A percentile compares a stretch with the other conserved stretches of the same genome.
Evolutionary conservation across 1,284 basidiomycete genomes (phyloP).

Genomic region (Bondarzewia mesenterica): DNA sequence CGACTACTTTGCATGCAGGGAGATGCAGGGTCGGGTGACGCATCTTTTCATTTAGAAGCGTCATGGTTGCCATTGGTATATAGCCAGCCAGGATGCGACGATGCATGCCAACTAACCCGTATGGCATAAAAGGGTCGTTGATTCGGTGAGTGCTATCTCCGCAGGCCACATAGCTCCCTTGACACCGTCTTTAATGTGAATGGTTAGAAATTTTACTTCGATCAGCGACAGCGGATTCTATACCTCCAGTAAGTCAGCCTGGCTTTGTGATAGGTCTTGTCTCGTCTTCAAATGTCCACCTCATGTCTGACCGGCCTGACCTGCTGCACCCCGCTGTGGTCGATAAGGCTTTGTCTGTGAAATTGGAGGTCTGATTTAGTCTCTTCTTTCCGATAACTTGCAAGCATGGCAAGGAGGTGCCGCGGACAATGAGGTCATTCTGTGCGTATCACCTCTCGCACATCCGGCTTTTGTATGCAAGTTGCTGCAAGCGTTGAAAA

Average conservation of each 20-base stretch:
- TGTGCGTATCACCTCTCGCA: no score
- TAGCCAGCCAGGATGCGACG: background rate
- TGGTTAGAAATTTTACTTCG: no score
- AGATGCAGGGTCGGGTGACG: background rate
- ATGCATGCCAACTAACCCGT: background rate
- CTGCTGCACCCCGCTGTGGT: background rate
- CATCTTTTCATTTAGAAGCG: background rate
- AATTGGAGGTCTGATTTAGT: background rate
- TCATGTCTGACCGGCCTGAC: no score
- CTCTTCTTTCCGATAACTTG: background rate
- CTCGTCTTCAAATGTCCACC: no score
- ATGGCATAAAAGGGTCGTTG: background rate
- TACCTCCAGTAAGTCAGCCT: no score
- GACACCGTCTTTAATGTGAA: no score
- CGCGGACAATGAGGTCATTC: background rate
- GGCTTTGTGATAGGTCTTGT: no score
- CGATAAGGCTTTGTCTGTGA: background rate
- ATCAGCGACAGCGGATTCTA: no score
- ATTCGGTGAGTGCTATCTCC: background rate
- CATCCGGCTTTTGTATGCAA: no score
- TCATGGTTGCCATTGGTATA: no score
- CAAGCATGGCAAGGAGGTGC: background rate
- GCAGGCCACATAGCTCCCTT: no score
- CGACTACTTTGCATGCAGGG: background rate
- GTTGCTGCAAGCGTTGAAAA: no score